A percentile compares a stretch with the other conserved stretches of the same genome.
These are phyloP conservation scores for Anethum foeniculum DNA, from an alignment of 140 eudicot species.

Conservation along the genomic window DNA sequence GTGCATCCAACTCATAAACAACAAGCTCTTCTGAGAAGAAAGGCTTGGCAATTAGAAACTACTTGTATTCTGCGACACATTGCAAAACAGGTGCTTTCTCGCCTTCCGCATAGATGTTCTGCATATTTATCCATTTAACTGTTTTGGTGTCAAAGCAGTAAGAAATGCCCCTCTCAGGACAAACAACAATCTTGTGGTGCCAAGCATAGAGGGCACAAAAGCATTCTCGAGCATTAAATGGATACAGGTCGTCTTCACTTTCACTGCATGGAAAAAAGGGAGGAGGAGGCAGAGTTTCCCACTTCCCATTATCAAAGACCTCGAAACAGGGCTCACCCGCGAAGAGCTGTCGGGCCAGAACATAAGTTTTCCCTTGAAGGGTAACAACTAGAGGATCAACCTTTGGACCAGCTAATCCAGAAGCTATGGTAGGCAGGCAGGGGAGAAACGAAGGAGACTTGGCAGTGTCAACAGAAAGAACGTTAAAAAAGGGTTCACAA, in stretches of 20 bases:
- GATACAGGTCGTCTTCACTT: neutral
- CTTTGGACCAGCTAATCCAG: neutral
- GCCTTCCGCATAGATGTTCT: neutral
- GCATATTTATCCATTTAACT: neutral
- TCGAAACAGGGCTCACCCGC: neutral
- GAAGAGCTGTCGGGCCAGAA: neutral
- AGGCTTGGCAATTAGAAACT: neutral
- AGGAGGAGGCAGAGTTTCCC: neutral
- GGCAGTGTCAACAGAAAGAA: neutral
- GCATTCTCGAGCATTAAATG: no score
- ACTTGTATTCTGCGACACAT: neutral
- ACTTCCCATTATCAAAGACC: neutral
- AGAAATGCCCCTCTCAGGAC: neutral
- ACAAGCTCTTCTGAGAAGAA: neutral
- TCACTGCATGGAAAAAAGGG: neutral
- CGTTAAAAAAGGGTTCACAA: neutral
- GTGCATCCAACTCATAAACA: conserved; percentile 3
- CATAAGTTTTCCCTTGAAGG: neutral
- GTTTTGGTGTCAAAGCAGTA: neutral
- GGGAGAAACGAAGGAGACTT: conserved; percentile 1
- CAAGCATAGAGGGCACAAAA: neutral
- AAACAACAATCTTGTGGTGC: neutral
- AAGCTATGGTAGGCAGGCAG: neutral
- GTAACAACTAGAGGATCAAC: neutral
- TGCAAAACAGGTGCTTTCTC: neutral